Evolutionary conservation across 2,329 filamentous ascomycete species (phyloP).

Genomic region (Xylaria sp.): DNA sequence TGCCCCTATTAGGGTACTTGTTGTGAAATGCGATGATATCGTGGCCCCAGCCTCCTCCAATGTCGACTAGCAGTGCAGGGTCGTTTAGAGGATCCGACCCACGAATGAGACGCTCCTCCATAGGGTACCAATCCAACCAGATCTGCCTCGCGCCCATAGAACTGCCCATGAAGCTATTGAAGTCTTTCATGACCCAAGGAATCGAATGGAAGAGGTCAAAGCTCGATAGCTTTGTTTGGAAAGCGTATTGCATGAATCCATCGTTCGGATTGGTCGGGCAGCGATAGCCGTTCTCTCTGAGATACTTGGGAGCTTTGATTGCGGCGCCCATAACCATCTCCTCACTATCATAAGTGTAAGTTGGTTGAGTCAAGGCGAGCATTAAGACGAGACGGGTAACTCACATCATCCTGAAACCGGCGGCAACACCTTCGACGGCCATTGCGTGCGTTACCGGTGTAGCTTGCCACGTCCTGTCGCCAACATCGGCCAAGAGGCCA

Average conservation of each 20-base stretch:
- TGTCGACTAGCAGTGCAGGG: conserved; percentile 39
- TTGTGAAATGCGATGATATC: conserved; percentile 37
- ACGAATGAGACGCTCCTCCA: conserved; percentile 37
- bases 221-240: conserved; percentile 34
- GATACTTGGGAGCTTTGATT: conserved; percentile 34
- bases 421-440: conserved; percentile 33
- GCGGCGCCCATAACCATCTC: conserved; percentile 35
- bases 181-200: conserved; percentile 33
- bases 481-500: conserved; percentile 36
- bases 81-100: conserved; percentile 22
- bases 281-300: conserved; percentile 35
- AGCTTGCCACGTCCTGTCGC: conserved; percentile 33
- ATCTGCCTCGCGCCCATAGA: conserved; percentile 36
- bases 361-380: not conserved
- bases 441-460: conserved; percentile 36
- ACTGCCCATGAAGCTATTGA: conserved; percentile 39
- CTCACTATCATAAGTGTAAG: conserved; percentile 8
- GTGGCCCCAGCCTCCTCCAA: conserved; percentile 40
- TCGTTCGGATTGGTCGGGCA: conserved; percentile 36
- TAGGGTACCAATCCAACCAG: conserved; percentile 39
- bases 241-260: conserved; percentile 39
- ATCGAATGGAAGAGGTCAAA: conserved; percentile 34
- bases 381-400: not conserved
- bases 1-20: conserved; percentile 33
- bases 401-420: conserved; percentile 39